These are phyloP conservation scores for Chaetomiaceae sp. DNA, from an alignment of 2,329 filamentous ascomycete genomes.

Conservation along the genomic window DNA sequence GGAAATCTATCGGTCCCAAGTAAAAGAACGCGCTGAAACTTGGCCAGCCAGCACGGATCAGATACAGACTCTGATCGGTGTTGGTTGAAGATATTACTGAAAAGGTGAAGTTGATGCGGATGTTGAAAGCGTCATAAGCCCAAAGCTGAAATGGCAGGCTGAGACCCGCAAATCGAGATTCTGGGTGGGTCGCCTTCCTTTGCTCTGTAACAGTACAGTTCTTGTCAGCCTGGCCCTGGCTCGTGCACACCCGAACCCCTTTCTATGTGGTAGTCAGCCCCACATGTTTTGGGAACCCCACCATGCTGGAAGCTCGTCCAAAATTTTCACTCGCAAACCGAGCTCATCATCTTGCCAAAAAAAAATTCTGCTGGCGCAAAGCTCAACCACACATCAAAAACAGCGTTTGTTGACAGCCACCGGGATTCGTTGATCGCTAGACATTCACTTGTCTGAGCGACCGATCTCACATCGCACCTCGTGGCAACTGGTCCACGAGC, in stretches of 20 bases:
- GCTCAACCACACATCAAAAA: background rate
- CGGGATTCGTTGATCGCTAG: background rate
- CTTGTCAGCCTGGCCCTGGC: no score
- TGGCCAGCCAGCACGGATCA: background rate
- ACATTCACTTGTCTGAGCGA: slow-evolving; percentile 15
- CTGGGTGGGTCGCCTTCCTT: no score
- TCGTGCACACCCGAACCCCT: background rate
- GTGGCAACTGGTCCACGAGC: slow-evolving; percentile 23
- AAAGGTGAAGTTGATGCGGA: background rate
- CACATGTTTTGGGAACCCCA: slow-evolving; percentile 7
- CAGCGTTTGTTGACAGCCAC: background rate
- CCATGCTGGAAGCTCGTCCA: slow-evolving; percentile 9
- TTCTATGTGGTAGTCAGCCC: no score
- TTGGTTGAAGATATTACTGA: background rate
- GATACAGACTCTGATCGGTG: no score
- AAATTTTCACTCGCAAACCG: slow-evolving; percentile 14
- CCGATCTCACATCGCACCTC: slow-evolving; percentile 13
- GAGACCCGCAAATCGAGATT: background rate
- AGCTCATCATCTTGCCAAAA: background rate
- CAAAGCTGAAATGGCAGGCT: no score
- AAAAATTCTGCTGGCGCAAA: slow-evolving; percentile 1
- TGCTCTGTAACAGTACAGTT: no score
- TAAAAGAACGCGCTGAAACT: background rate
- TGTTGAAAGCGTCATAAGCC: no score
- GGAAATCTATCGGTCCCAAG: background rate